Conservation (phyloP, 495 filamentous ascomycete genomes). For the Arthonia radiata region DNA sequence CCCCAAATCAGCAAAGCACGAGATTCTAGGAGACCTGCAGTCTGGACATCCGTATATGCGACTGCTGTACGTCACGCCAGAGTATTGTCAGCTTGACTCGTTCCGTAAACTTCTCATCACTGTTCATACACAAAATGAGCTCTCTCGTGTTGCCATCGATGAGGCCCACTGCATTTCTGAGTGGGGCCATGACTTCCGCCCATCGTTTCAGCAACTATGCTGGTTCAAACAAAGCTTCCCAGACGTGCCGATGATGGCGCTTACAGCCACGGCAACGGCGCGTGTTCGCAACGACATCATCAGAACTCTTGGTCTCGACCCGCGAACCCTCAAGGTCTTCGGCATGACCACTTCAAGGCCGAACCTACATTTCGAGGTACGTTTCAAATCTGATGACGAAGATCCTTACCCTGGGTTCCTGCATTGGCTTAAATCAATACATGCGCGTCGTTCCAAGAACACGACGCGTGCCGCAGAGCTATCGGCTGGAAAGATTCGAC, state of each 20-base stretch:
- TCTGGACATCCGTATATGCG: conserved; percentile 67
- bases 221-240: conserved; percentile 70
- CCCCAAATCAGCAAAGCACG: conserved; percentile 29
- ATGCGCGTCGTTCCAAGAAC: conserved; percentile 31
- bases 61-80: conserved; percentile 82
- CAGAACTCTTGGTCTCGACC: conserved; percentile 39
- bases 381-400: conserved; percentile 50
- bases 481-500: conserved; percentile 20
- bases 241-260: conserved; percentile 63
- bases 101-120: conserved; percentile 51
- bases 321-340: conserved; percentile 38
- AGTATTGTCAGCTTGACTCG: conserved; percentile 51
- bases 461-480: conserved; percentile 23
- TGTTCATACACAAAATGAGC: conserved; percentile 58
- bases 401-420: conserved; percentile 45
- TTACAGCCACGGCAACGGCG: conserved; percentile 73
- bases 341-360: conserved; percentile 54
- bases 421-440: conserved; percentile 44
- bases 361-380: conserved; percentile 80
- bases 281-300: conserved; percentile 63
- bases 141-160: conserved; percentile 70
- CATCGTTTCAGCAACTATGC: conserved; percentile 63
- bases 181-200: conserved; percentile 97
- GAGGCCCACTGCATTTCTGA: conserved; percentile 95
- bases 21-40: conserved; percentile 53